These are phyloP conservation scores for Mucor lusitanicus DNA, from an alignment of 371 early-diverging fungal genomes.

Conservation along the genomic window DNA sequence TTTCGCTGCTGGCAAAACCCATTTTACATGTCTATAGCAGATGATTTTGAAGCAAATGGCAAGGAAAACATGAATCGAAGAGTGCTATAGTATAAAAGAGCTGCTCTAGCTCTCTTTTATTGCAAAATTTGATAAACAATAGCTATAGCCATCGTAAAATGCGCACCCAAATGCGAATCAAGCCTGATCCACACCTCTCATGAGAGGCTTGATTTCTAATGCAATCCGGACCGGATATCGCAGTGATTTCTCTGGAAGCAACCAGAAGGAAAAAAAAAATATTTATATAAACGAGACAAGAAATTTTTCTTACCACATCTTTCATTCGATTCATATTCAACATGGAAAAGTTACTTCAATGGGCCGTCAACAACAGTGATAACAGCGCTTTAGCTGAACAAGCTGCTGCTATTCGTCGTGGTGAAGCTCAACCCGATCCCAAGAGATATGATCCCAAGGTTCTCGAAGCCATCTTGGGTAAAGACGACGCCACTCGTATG, in stretches of 20 bases:
- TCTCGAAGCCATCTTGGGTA: constrained; percentile 90
- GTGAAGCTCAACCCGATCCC: constrained; percentile 39
- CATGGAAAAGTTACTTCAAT: constrained; percentile 83
- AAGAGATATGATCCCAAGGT: constrained; percentile 72
- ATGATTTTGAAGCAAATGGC: too few species aligned
- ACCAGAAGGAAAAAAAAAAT: constrained; percentile 17
- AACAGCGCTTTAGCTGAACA: constrained; percentile 65
- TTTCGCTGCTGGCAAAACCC: too few species aligned
- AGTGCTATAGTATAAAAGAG: too few species aligned
- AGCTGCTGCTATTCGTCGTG: constrained; percentile 56
- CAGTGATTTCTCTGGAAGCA: constrained; percentile 13
- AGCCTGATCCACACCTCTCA: background rate
- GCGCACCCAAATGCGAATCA: too few species aligned
- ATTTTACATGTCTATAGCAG: too few species aligned
- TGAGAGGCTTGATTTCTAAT: background rate
- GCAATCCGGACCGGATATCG: background rate
- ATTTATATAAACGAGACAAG: background rate
- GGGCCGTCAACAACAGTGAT: constrained; percentile 84
- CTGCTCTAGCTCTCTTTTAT: too few species aligned
- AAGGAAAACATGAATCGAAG: too few species aligned
- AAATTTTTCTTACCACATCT: background rate
- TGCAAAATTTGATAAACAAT: too few species aligned
- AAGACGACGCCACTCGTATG: constrained; percentile 88
- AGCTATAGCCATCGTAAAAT: too few species aligned
- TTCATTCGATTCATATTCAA: background rate